Base-by-base conservation (phyloP, 805 yeast genomes). In the Millerozyma acaciae region DNA sequence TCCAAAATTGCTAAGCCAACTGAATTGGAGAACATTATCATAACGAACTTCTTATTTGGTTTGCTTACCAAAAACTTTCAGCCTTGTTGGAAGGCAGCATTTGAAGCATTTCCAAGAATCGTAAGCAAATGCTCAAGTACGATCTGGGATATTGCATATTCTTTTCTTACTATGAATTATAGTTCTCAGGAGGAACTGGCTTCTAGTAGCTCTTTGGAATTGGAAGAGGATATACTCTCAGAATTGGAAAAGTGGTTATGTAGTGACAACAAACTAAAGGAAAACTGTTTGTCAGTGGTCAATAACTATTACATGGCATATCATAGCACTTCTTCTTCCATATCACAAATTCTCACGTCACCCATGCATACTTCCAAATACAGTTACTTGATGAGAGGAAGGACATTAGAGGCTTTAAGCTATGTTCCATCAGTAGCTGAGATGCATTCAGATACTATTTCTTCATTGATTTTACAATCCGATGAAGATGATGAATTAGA, bases 41-140 rank as follows among this genome's bases (percentile, higher is more conserved):
- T 59, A 23, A 71, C 83, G 44, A 44, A 50, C 18, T 65, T 45
- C 32, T 32, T 56, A 15, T 51, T 65, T 34, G 97, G 97, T 21
- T 68, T 84, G 39, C 58, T 89, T 26, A 68, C 86, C 4, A 78
- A 79, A 21, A 74, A 76, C 37, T 87, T 90, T 45, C 83, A 86
- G 35, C 97, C 97, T 1, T 70, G 83, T 9, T 88, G 96, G 95
- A 72, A 75, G 13, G 87, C 83, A 4, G 83, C 84, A 2, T 60
- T 69, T 34, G 90, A 81, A 39, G 70, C 73, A 4, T 49, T 85
- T 4, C 75, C 79, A 1, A 48, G 55, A 3, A 55, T 81, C 12
- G 22, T 25, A 2, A 34, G 33, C 4, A 36, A 39, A 3, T 51
- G 62, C 25, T 64, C 69, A 12, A 57, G 55, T 0, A 30, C 62